These are phyloP conservation scores for Trichocladium antarcticum DNA, from an alignment of 495 filamentous ascomycete genomes.

Conservation along the genomic window DNA sequence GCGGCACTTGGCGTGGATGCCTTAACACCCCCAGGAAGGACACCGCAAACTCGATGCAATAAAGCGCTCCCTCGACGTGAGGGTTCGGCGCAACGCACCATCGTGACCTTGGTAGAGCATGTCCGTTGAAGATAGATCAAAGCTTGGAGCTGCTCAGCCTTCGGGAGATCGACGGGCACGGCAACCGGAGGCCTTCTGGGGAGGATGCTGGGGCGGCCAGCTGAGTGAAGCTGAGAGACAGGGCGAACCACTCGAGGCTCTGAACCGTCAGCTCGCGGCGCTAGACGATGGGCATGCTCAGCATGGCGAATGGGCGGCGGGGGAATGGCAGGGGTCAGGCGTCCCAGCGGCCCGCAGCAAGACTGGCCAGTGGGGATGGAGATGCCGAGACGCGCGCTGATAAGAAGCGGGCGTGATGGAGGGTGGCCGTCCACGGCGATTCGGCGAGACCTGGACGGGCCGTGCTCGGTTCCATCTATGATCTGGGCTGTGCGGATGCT, in stretches of 20 bases:
- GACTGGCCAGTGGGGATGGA: neutral
- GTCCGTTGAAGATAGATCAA: neutral
- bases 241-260: constrained; percentile 11
- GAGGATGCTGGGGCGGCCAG: constrained; percentile 9
- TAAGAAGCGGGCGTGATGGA: constrained; percentile 12
- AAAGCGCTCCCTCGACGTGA: neutral
- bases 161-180: neutral
- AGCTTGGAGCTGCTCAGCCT: neutral
- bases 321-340: neutral
- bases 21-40: neutral
- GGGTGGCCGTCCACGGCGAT: constrained; percentile 10
- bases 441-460: constrained; percentile 3
- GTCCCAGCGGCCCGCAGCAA: neutral
- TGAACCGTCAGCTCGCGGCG: constrained; percentile 1
- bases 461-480: neutral
- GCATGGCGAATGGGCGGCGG: constrained; percentile 6
- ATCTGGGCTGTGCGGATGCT: constrained; percentile 1
- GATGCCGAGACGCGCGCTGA: constrained; percentile 4
- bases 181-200: neutral
- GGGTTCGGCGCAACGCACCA: neutral
- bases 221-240: constrained; percentile 19
- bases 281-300: neutral
- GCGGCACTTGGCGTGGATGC: neutral
- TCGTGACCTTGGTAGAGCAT: neutral
- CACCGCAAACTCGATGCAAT: neutral